phyloP scores from a whole-genome alignment of 805 yeast genomes.

The Zygosaccharomyces rouxii region DNA sequence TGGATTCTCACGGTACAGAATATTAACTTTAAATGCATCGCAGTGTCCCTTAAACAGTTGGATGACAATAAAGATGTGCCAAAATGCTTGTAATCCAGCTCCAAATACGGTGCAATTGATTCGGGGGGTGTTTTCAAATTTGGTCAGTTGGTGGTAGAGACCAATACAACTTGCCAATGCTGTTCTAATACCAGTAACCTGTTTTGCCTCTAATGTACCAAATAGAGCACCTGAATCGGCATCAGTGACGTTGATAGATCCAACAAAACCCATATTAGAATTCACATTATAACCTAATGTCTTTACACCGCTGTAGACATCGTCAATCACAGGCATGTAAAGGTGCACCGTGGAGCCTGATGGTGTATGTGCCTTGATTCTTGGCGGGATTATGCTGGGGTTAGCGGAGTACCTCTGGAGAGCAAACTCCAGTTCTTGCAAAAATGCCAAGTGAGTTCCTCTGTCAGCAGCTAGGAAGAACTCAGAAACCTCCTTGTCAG shows the following conservation, averaged over 20 bases:
- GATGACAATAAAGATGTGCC: conserved; percentile 44
- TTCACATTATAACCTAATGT: conserved; percentile 45
- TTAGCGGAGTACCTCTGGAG: conserved; percentile 41
- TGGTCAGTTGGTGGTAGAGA: conserved; percentile 26
- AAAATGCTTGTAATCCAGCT: conserved; percentile 58
- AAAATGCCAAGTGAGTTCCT: conserved; percentile 3
- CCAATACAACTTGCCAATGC: conserved; percentile 54
- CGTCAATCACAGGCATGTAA: conserved; percentile 63
- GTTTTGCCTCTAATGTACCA: conserved; percentile 54
- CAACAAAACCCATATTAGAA: conserved; percentile 55
- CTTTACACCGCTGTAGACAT: conserved; percentile 52
- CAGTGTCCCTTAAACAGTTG: conserved; percentile 10
- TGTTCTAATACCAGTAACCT: conserved; percentile 63
- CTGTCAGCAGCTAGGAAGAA: conserved; percentile 12
- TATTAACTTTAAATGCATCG: conserved; percentile 36
- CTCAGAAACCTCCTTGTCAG: conserved; percentile 13
- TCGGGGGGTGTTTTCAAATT: conserved; percentile 12
- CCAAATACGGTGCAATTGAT: conserved; percentile 45
- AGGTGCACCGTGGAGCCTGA: conserved; percentile 43
- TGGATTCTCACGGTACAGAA: conserved; percentile 36
- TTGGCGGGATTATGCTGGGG: conserved; percentile 48
- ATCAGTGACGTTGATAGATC: conserved; percentile 49
- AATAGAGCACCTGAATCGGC: conserved; percentile 45
- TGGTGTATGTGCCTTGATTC: conserved; percentile 44
- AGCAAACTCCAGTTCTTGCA: conserved; percentile 28